A percentile compares a stretch with the other conserved stretches of the same genome.
These are phyloP conservation scores for Ogataea trehaloabstinens DNA, from an alignment of 805 yeast species.

Conservation along the genomic window DNA sequence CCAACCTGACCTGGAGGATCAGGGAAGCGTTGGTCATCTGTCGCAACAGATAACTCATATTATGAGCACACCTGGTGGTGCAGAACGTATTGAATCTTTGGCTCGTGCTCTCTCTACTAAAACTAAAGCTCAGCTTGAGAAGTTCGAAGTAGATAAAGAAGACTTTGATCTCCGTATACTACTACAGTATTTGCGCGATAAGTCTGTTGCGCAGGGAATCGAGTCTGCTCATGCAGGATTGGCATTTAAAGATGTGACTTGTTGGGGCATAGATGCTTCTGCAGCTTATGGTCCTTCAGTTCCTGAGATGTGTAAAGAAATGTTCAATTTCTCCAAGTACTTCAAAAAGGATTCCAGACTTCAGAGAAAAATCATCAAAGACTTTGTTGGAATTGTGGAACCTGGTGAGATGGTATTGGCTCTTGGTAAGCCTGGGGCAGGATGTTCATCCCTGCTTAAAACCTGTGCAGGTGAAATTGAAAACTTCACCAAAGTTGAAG, in stretches of 20 bases:
- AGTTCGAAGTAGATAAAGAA: constrained; percentile 42
- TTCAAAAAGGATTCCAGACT: constrained; percentile 33
- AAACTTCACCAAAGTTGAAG: constrained; percentile 47
- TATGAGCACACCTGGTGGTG: constrained; percentile 26
- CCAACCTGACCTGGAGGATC: constrained; percentile 28
- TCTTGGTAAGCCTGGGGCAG: constrained; percentile 76
- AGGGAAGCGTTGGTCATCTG: constrained; percentile 21
- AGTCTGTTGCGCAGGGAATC: constrained; percentile 43
- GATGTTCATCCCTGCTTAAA: constrained; percentile 69
- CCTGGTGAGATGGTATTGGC: constrained; percentile 73
- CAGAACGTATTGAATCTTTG: constrained; percentile 41
- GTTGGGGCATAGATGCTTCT: constrained; percentile 51
- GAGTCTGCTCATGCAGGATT: constrained; percentile 51
- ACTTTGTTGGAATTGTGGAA: constrained; percentile 39
- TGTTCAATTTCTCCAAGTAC: constrained; percentile 27
- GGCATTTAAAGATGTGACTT: constrained; percentile 43
- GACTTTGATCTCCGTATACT: constrained; percentile 46
- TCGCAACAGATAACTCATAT: constrained; percentile 28
- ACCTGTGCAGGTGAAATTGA: constrained; percentile 54
- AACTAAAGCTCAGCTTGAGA: constrained; percentile 43
- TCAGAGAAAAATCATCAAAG: constrained; percentile 37
- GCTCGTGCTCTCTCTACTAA: constrained; percentile 50
- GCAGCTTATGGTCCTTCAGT: constrained; percentile 52
- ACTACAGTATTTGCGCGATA: constrained; percentile 37
- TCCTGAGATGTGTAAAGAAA: constrained; percentile 39